Evolutionary conservation across 139 green algal species (phyloP).

Genomic region (Closterium sp.): DNA sequence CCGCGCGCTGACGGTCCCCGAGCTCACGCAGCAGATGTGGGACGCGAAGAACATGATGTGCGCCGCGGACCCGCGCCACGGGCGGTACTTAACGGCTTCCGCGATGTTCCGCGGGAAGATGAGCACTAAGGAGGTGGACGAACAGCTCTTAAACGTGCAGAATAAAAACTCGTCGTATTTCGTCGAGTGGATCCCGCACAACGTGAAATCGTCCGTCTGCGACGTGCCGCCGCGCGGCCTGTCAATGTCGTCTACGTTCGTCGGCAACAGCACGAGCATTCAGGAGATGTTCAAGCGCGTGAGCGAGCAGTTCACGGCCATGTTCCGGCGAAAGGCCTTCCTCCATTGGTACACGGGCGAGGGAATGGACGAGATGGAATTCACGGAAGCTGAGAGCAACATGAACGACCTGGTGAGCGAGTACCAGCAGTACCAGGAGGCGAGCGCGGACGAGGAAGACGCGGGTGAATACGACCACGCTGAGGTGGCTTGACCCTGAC

Average conservation of each 20-base stretch:
- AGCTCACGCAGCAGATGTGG: constrained; percentile 99
- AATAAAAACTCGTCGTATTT: constrained; percentile 99
- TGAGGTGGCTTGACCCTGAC: neutral
- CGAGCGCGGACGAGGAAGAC: constrained; percentile 70
- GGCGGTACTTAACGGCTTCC: constrained; percentile 95
- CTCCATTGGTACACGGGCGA: constrained; percentile 99
- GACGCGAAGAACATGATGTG: constrained; percentile 99
- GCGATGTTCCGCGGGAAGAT: constrained; percentile 95
- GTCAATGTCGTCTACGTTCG: constrained; percentile 96
- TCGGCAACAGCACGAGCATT: constrained; percentile 93
- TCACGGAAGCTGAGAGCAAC: constrained; percentile 98
- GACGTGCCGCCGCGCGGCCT: constrained; percentile 96
- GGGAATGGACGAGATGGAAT: constrained; percentile 99
- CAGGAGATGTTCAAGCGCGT: constrained; percentile 84
- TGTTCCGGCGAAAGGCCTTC: constrained; percentile 99
- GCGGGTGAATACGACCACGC: neutral
- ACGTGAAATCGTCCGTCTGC: constrained; percentile 95
- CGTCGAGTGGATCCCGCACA: constrained; percentile 99
- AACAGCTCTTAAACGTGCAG: constrained; percentile 99
- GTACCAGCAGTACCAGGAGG: constrained; percentile 99
- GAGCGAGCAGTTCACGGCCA: constrained; percentile 98
- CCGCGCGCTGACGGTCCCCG: constrained; percentile 86
- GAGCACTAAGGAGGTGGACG: constrained; percentile 97
- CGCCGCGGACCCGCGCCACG: constrained; percentile 95
- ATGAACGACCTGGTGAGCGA: constrained; percentile 97